Evolutionary conservation across 148 eudicot species (phyloP), one percentile per base, ranked within the genome.

Genomic region (Rhododendron ferrugineum): DNA sequence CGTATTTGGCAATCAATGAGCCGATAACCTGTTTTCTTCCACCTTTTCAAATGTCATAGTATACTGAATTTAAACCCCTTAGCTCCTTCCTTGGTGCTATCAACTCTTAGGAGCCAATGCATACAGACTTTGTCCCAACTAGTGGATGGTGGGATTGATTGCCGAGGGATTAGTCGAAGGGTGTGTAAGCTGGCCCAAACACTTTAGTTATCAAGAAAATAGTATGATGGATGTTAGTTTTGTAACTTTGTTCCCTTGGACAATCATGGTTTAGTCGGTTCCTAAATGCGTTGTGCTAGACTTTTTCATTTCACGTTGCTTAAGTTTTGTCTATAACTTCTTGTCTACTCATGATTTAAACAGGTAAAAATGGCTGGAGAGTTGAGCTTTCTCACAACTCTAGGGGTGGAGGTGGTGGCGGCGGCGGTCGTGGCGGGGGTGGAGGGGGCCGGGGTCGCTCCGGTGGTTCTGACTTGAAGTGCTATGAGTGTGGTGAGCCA

Each of bases 281-380:
- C 30, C 49, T 77, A 2, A 22, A 37, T 73, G 26, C 26, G 26
- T 62, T 22, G 3, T 66, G 32, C 13, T 18, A 20, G 62, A 58
- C 22, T 52, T 26, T 47, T 79, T 47, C 62, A 28, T 26, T 11
- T 15, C 26, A 26, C 34, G n/a, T 7, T 81, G 6, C 40, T 34
- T 60, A 16, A 28, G 28, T 56, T 68, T 1, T 76, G 36, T 70
- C 22, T 83, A 32, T 46, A 66, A 47, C 5, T 56, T 16, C 36
- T 22, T 60, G 28, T 30, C 20, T 9, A 11, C 34, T 75, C 26
- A 9, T 56, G 47, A 23, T 40, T 82, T 81, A 28, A 70, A 77
- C 87, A 96, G 99, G 98, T 86, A 95, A 92, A 88, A 94, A 95
- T 91, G 99, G 99, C 28, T 97, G 99, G 99, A 95, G 99, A 90